Conservation (phyloP, 1,139 yeast species). For the Sugiyamaella xylanicola region DNA sequence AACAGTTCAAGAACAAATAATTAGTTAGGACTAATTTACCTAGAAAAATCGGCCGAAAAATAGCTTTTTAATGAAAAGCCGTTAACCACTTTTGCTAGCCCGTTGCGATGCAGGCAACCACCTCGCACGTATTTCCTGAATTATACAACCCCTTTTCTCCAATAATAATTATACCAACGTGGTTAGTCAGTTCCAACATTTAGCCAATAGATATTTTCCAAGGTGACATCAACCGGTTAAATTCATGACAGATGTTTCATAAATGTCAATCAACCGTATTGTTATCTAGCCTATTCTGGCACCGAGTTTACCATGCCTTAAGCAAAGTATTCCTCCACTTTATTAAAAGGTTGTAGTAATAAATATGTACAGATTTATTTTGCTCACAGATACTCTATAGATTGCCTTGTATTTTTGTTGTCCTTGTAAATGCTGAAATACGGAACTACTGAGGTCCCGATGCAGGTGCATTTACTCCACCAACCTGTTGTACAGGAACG, state of each 20-base stretch:
- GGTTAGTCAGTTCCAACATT: background rate
- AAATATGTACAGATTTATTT: background rate
- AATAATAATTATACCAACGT: background rate
- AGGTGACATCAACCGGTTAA: background rate
- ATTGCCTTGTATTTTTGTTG: too few species aligned
- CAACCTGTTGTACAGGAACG: background rate
- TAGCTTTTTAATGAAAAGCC: too few species aligned
- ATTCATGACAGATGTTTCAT: background rate
- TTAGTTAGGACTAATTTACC: background rate
- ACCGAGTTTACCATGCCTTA: too few species aligned
- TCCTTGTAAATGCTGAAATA: too few species aligned
- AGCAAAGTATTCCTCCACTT: too few species aligned
- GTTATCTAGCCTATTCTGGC: too few species aligned
- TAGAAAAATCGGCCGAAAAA: too few species aligned
- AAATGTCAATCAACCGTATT: background rate
- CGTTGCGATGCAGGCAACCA: background rate
- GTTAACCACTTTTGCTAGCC: background rate
- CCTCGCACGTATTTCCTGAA: background rate
- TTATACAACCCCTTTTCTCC: background rate
- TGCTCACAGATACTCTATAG: background rate
- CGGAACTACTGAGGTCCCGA: background rate
- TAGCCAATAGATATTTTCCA: background rate
- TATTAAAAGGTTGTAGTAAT: too few species aligned
- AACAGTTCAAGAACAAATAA: background rate
- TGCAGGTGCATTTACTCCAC: background rate